Percentiles rank a stretch among this genome's conserved stretches.
These are phyloP conservation scores for Obelidium mucronatum DNA, from an alignment of 192 early-diverging fungal species.

Conservation along the genomic window DNA sequence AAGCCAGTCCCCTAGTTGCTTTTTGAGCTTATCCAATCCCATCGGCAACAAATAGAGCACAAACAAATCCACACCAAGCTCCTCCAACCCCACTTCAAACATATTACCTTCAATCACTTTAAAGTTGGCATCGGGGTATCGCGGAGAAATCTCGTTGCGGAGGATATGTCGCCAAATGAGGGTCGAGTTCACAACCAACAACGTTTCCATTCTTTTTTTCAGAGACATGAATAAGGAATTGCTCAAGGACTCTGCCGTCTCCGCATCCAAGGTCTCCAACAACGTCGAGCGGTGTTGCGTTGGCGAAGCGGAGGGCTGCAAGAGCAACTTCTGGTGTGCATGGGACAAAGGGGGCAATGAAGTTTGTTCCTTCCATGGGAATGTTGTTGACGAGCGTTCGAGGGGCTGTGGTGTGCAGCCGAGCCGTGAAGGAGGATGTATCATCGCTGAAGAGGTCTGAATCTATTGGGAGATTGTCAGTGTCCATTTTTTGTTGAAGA, in stretches of 20 bases:
- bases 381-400: slow-evolving; percentile 34
- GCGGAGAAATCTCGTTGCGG: background rate
- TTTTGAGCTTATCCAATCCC: slow-evolving; percentile 34
- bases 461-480: no score
- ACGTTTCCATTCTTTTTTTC: background rate
- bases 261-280: slow-evolving; percentile 47
- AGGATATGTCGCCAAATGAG: slow-evolving; percentile 29
- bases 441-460: no score
- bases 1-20: slow-evolving; percentile 11
- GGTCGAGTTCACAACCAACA: slow-evolving; percentile 46
- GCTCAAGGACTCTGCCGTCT: slow-evolving; percentile 41
- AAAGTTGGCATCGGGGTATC: background rate
- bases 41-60: slow-evolving; percentile 40
- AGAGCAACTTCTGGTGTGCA: slow-evolving; percentile 24
- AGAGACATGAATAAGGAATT: slow-evolving; percentile 2
- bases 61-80: slow-evolving; percentile 18
- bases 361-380: slow-evolving; percentile 37
- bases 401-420: background rate
- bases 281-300: slow-evolving; percentile 17
- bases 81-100: slow-evolving; percentile 43
- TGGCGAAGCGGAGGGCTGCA: slow-evolving; percentile 39
- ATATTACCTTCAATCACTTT: slow-evolving; percentile 37
- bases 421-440: slow-evolving; percentile 6
- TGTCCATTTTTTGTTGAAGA: no score
- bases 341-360: slow-evolving; percentile 50